Base-by-base conservation (phyloP, 2,329 filamentous ascomycete species). In the Fusarium duplospermum region DNA sequence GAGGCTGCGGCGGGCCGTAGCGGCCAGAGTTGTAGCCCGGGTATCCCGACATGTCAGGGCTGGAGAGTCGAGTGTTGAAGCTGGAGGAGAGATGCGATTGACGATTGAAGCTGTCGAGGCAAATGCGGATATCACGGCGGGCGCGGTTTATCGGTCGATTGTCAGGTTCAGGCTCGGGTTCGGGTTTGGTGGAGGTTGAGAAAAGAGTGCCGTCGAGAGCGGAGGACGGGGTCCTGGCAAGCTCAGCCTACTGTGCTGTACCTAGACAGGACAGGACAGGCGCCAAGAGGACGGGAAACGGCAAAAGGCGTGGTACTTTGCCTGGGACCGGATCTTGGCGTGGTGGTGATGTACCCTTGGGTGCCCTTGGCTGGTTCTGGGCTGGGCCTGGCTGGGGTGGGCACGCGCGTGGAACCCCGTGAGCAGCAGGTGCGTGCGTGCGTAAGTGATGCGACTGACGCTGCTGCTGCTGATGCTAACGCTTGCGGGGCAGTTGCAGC, bases 11-110 rank as follows among this genome's bases (percentile, higher is more conserved):
- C 36, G 74, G 78, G 65, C 81, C 80, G 70, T 80, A 86, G 80
- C 84, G 84, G 71, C 87, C 87, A 80, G 84, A 84, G 67, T 86
- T 84, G 78, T 91, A 90, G 57, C 84, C 83, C 74, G 89, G 89
- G 80, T 91, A 92, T 79, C 89, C 90, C 75, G 91, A 91, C 91
- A 92, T 93, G 69, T 73, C 76, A 56, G 70, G 72, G 56, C 47
- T 45, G 57, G 57, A 67, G 58, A 40, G 57, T 57, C 64, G 58
- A 40, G 16, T 38, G 14, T 57, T 31, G 59, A 42, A 42, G 36
- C 27, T 29, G 27, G 63, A 40, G 29, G 42, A 61, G 6, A 36
- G n/a, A 50, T 50, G 31, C 35, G n/a, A 31, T 70, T 63, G 45
- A 47, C 14, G 40, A 33, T 22, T 56, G 29, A 47, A 59, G 61